phyloP scores from a whole-genome alignment of 805 yeast species.

The Myxozyma nipponensis region DNA sequence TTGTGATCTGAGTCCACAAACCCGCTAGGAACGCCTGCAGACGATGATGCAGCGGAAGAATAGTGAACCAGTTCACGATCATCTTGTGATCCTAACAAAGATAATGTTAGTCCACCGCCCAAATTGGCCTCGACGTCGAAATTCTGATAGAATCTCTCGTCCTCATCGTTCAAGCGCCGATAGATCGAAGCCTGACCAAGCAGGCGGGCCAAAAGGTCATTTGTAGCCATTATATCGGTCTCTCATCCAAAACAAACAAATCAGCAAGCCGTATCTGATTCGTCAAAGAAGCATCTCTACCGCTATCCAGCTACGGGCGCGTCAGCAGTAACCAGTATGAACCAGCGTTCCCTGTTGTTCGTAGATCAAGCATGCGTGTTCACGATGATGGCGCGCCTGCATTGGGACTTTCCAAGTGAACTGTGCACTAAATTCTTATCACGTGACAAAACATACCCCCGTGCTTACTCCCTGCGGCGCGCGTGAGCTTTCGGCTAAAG shows the following conservation, averaged over 20 bases:
- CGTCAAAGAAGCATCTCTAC: background rate
- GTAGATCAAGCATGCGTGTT: too few species aligned
- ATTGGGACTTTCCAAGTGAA: too few species aligned
- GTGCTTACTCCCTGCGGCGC: too few species aligned
- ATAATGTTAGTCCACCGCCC: slow-evolving; percentile 2
- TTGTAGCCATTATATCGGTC: too few species aligned
- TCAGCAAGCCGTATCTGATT: too few species aligned
- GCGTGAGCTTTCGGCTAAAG: too few species aligned
- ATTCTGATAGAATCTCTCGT: slow-evolving; percentile 12
- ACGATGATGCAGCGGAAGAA: slow-evolving; percentile 13
- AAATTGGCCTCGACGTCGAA: slow-evolving; percentile 25
- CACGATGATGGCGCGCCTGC: too few species aligned
- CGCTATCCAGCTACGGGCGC: background rate
- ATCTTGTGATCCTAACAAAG: background rate
- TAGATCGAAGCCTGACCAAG: slow-evolving; percentile 29
- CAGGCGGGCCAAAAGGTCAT: slow-evolving; percentile 22
- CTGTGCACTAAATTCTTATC: too few species aligned
- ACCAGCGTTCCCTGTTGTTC: too few species aligned
- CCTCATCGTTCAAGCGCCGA: slow-evolving; percentile 25
- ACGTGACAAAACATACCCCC: too few species aligned
- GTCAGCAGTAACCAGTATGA: background rate
- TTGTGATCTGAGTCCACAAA: slow-evolving; percentile 4
- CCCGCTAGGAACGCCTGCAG: slow-evolving; percentile 23
- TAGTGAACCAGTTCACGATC: background rate
- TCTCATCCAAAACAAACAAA: background rate